Base-by-base conservation (phyloP, 1,284 basidiomycete genomes). In the Cerrena zonata region DNA sequence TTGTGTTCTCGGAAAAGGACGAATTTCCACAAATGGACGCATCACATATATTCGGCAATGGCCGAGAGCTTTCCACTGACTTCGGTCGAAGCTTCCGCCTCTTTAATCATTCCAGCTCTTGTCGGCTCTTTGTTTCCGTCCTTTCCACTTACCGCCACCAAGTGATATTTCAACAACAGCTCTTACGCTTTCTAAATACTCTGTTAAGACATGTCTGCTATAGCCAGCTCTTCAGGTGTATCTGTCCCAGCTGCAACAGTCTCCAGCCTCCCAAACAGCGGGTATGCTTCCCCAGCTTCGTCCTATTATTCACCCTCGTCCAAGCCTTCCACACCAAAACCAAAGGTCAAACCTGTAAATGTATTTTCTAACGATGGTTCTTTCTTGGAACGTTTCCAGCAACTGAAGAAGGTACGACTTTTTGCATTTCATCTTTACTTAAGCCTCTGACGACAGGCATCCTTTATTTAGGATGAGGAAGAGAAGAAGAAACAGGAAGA, bases 321-420 rank as follows among this genome's bases (percentile, higher is more conserved):
- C 24, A 65, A 65, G 53, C 56, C 57, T 53, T 47, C 58, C 47
- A 52, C 56, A 43, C 53, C 62, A 21, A 48, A 41, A 40, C 49
- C 49, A 11, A 50, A 75, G 61, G 50, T 64, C 34, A 79, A 78
- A 58, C 70, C 78, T 2, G 61, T 68, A 49, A 81, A 81, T 61
- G 71, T 81, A 23, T 81, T 81, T 61, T 73, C 78, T 57, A 74
- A 80, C 58, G 79, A 81, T 55, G 79, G 79, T 22, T 79, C 78
- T 24, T 81, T 81, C 61, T 64, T 80, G 54, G 74, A 79, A 57
- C 72, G 79, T n/a, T 74, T 81, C 58, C 75, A 78, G 65, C 73
- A 74, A 37, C 65, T 68, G 47, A 73, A 73, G 65, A 76, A 72
- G 74, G 79, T 76, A 52, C 41, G 69, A 50, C 25, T 2, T 30